These are phyloP conservation scores for Barnettozyma pratensis DNA, from an alignment of 805 yeast species.

Conservation along the genomic window DNA sequence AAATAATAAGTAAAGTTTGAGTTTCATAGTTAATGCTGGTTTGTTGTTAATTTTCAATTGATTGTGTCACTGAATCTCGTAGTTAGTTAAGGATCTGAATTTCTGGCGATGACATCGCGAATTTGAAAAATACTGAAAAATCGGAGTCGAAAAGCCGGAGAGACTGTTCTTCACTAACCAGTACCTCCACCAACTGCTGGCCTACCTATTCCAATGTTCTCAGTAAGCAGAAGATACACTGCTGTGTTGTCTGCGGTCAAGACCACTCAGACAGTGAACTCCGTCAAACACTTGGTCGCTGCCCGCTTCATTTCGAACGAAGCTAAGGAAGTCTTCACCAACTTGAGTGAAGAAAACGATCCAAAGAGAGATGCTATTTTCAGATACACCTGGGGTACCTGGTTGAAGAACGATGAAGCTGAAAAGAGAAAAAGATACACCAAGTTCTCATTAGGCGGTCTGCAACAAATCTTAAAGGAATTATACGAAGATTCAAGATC, in stretches of 20 bases:
- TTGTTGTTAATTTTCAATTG: too few species aligned
- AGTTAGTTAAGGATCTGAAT: too few species aligned
- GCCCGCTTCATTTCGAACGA: constrained; percentile 27
- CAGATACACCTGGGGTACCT: constrained; percentile 91
- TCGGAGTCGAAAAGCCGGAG: too few species aligned
- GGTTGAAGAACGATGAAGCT: constrained; percentile 74
- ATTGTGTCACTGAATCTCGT: too few species aligned
- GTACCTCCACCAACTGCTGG: too few species aligned
- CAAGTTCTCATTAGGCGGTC: constrained; percentile 74
- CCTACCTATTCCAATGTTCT: constrained; percentile 10
- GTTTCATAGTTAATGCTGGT: too few species aligned
- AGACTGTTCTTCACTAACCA: too few species aligned
- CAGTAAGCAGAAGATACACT: constrained; percentile 10
- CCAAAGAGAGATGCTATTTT: constrained; percentile 70
- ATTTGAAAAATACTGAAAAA: too few species aligned
- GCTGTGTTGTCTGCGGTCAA: not conserved
- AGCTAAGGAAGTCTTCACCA: constrained; percentile 39
- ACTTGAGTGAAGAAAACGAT: constrained; percentile 54
- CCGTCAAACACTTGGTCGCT: not conserved
- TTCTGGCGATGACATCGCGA: too few species aligned
- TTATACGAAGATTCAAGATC: constrained; percentile 34
- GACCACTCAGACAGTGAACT: not conserved
- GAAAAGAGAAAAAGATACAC: constrained; percentile 79
- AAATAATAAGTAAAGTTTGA: too few species aligned
- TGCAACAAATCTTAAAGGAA: constrained; percentile 46